Conservation (phyloP, 2,329 filamentous ascomycete genomes). For the Fusarium sacchari region DNA sequence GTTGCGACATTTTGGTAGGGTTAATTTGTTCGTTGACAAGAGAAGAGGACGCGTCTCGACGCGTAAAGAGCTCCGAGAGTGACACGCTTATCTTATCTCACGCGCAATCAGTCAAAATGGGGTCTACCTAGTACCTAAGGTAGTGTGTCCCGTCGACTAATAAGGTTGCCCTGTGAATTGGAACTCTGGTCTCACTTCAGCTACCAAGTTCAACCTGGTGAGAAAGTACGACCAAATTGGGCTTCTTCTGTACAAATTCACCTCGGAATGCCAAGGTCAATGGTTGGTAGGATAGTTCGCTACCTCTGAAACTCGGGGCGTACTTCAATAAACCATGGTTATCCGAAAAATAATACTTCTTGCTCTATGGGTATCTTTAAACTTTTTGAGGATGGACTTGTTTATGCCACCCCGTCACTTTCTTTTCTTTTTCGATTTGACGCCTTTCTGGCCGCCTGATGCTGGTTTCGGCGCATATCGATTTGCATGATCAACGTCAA, state of each 20-base stretch:
- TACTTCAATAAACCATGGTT: not conserved
- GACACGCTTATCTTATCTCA: slow-evolving; percentile 25
- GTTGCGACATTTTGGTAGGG: slow-evolving; percentile 51
- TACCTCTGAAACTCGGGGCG: not conserved
- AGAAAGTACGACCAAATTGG: not conserved
- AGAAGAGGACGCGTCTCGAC: slow-evolving; percentile 36
- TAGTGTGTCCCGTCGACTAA: too few species aligned
- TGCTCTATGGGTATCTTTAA: slow-evolving; percentile 37
- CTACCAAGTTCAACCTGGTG: not conserved
- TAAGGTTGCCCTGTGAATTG: not conserved
- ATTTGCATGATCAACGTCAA: slow-evolving; percentile 82
- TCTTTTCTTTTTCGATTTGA: slow-evolving; percentile 56
- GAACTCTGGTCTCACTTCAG: not conserved
- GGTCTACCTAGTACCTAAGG: too few species aligned
- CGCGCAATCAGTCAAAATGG: not conserved
- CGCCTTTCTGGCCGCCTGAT: slow-evolving; percentile 47
- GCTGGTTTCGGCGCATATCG: slow-evolving; percentile 62
- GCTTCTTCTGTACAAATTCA: not conserved
- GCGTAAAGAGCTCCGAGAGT: slow-evolving; percentile 28
- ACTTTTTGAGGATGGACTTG: not conserved
- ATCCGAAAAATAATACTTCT: not conserved
- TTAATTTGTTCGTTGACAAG: not conserved
- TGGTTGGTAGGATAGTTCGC: not conserved
- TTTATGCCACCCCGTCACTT: slow-evolving; percentile 27
- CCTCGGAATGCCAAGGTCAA: not conserved